phyloP scores from a whole-genome alignment of 2,329 filamentous ascomycete species.

The Fusarium dlaminii region DNA sequence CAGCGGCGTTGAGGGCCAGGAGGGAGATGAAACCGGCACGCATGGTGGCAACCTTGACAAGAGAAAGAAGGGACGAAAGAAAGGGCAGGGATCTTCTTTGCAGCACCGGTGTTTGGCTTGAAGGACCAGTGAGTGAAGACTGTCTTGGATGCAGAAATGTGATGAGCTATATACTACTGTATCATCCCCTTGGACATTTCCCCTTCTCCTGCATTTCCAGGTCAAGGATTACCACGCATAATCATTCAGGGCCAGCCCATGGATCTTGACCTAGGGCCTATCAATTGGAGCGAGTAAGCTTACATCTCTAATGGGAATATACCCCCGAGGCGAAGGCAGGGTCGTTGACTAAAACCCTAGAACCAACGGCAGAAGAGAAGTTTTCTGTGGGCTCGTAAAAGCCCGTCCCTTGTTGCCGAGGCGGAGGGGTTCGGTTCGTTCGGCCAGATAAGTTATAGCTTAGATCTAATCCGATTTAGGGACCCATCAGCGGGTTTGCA shows the following conservation, averaged over 20 bases:
- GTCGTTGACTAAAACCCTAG: neutral
- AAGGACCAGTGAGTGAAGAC: conserved; percentile 1
- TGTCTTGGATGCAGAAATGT: conserved; percentile 5
- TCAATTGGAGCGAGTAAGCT: neutral
- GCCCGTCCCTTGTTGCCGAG: neutral
- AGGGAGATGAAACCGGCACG: conserved; percentile 32
- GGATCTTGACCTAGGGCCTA: neutral
- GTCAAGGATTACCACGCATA: neutral
- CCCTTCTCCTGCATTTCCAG: neutral
- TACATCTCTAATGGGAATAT: neutral
- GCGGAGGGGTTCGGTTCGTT: neutral
- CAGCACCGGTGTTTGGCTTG: conserved; percentile 5
- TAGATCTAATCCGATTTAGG: conserved; percentile 32
- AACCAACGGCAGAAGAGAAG: neutral
- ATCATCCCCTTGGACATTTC: neutral
- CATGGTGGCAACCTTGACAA: conserved; percentile 23
- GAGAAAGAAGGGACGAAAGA: neutral
- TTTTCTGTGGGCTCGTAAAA: neutral
- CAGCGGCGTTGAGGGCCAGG: conserved; percentile 37
- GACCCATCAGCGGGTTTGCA: neutral
- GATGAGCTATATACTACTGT: conserved; percentile 21
- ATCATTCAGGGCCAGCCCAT: neutral
- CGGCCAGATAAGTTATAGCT: neutral
- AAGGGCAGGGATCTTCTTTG: conserved; percentile 14
- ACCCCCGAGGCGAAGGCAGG: neutral